These are phyloP conservation scores for Nannizziopsis barbatae DNA, from an alignment of 2,329 filamentous ascomycete species.

Conservation along the genomic window DNA sequence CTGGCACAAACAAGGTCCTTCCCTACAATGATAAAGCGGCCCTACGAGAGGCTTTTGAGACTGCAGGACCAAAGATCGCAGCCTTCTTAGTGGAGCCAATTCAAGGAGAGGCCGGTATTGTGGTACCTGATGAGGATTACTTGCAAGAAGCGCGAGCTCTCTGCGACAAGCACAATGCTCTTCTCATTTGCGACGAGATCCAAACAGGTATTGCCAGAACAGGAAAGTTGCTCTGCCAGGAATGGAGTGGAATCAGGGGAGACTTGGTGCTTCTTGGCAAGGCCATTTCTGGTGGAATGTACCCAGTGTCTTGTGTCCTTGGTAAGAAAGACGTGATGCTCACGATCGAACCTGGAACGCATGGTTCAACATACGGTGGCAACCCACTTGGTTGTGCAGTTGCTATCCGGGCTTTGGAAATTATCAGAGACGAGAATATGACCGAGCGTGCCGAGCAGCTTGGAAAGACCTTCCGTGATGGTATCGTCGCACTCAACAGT, in stretches of 20 bases:
- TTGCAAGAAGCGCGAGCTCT: slow-evolving; percentile 66
- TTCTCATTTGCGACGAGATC: slow-evolving; percentile 96
- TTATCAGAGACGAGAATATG: slow-evolving; percentile 84
- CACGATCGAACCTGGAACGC: slow-evolving; percentile 88
- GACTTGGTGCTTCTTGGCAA: slow-evolving; percentile 93
- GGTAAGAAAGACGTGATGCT: slow-evolving; percentile 86
- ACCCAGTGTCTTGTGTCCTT: slow-evolving; percentile 91
- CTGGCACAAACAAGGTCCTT: slow-evolving; percentile 64
- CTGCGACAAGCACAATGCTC: slow-evolving; percentile 89
- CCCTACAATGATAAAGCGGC: slow-evolving; percentile 77
- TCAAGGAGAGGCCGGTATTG: slow-evolving; percentile 92
- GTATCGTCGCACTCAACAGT: slow-evolving; percentile 61
- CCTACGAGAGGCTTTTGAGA: slow-evolving; percentile 65
- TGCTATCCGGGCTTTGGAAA: slow-evolving; percentile 85
- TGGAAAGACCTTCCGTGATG: slow-evolving; percentile 71
- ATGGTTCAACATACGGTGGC: slow-evolving; percentile 96
- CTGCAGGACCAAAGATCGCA: slow-evolving; percentile 72
- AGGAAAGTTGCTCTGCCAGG: slow-evolving; percentile 81
- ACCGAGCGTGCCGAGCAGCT: slow-evolving; percentile 70
- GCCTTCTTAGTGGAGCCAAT: slow-evolving; percentile 95
- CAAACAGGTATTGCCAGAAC: slow-evolving; percentile 96
- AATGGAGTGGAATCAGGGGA: slow-evolving; percentile 92
- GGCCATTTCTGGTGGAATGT: slow-evolving; percentile 96
- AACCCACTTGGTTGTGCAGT: slow-evolving; percentile 94
- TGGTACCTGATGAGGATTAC: slow-evolving; percentile 87